phyloP scores from a whole-genome alignment of 768 basidiomycete species.

The Serendipita sp. region DNA sequence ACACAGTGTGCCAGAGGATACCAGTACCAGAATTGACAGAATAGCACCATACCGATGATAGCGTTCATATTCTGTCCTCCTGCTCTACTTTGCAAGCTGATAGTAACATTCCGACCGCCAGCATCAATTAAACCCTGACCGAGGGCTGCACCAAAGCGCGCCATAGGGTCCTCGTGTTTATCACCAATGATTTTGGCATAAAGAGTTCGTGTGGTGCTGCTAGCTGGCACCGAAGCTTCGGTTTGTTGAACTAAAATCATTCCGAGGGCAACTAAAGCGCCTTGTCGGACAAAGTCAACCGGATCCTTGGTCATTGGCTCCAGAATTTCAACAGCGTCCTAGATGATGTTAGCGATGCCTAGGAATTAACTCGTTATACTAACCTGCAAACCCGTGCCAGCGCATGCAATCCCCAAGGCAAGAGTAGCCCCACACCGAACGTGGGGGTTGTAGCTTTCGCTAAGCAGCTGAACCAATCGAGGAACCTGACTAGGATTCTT shows the following conservation, averaged over 20 bases:
- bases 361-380: slow-evolving; percentile 11
- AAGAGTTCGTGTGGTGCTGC: slow-evolving; percentile 62
- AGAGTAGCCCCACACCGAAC: slow-evolving; percentile 94
- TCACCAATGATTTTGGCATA: slow-evolving; percentile 83
- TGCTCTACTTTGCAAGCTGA: slow-evolving; percentile 81
- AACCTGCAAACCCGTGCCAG: slow-evolving; percentile 88
- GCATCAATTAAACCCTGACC: slow-evolving; percentile 97
- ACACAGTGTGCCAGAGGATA: slow-evolving; percentile 92
- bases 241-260: slow-evolving; percentile 97
- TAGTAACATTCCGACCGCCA: slow-evolving; percentile 89
- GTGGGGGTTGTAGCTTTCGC: slow-evolving; percentile 98
- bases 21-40: slow-evolving; percentile 99
- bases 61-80: slow-evolving; percentile 87
- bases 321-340: slow-evolving; percentile 92
- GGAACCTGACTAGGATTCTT: slow-evolving; percentile 94
- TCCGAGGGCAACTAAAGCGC: slow-evolving; percentile 85
- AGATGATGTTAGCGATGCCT: slow-evolving; percentile 7
- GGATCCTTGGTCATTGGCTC: slow-evolving; percentile 98
- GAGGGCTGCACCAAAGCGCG: slow-evolving; percentile 89
- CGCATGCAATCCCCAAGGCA: slow-evolving; percentile 92
- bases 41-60: slow-evolving; percentile 94
- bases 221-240: slow-evolving; percentile 71
- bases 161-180: slow-evolving; percentile 98
- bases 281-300: slow-evolving; percentile 96
- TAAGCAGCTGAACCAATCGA: slow-evolving; percentile 86